Evolutionary conservation across 1,284 basidiomycete species (phyloP).

Genomic region (Cystobasidium slooffiae): DNA sequence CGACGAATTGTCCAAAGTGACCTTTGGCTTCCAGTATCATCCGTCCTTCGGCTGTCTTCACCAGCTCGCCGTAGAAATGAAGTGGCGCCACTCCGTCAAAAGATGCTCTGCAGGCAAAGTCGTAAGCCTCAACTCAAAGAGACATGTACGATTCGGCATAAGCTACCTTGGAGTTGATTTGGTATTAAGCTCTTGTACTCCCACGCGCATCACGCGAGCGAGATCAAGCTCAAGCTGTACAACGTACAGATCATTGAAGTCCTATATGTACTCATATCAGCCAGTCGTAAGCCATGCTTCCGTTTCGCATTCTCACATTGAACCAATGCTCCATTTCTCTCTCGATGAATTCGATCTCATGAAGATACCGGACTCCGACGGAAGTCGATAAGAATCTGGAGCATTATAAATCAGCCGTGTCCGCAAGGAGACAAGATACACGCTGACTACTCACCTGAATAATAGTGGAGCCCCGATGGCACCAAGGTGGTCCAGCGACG

Average conservation of each 20-base stretch:
- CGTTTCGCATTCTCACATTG: constrained; percentile 64
- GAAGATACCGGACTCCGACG: constrained; percentile 87
- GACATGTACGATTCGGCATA: background rate
- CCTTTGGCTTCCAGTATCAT: constrained; percentile 85
- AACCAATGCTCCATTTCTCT: constrained; percentile 96
- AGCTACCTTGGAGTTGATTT: background rate
- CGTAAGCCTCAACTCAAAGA: background rate
- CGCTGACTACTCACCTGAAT: constrained; percentile 67
- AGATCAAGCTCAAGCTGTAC: constrained; percentile 85
- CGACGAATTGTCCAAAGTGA: constrained; percentile 87
- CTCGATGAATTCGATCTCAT: constrained; percentile 88
- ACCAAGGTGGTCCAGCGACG: constrained; percentile 91
- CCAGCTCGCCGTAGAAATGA: constrained; percentile 97
- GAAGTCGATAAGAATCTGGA: constrained; percentile 90
- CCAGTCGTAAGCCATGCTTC: constrained; percentile 8
- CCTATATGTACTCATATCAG: constrained; percentile 60
- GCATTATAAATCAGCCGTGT: background rate
- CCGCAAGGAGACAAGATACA: background rate
- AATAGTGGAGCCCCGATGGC: constrained; percentile 87
- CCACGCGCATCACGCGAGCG: constrained; percentile 71
- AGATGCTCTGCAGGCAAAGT: constrained; percentile 7
- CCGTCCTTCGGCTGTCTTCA: constrained; percentile 92
- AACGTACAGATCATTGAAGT: constrained; percentile 83
- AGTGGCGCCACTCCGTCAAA: constrained; percentile 87
- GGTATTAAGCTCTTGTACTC: background rate